Evolutionary conservation across 2,329 filamentous ascomycete genomes (phyloP), one percentile per base, ranked within the genome.

Genomic region (Thielaviopsis musarum): DNA sequence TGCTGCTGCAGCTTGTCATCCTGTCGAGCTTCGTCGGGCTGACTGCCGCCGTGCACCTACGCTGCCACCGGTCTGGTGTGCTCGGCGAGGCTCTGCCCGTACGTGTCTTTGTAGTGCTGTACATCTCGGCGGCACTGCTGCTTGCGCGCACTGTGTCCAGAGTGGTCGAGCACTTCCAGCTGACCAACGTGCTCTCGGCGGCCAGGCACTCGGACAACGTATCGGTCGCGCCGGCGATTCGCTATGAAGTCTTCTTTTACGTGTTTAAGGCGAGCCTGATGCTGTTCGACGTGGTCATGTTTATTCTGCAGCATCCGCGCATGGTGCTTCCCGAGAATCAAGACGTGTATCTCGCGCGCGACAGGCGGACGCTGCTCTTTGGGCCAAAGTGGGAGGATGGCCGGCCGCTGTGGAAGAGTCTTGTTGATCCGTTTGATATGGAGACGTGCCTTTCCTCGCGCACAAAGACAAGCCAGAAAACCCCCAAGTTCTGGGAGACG

Each of bases 171-270:
- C 82, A 79, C 69, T 82, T 81, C 63, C 72, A 71, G 56, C 66
- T 77, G n/a, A 69, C 74, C 0, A 67, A 75, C 13, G 69, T 75
- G 24, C 68, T 71, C 22, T 70, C 68, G 21, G 63, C 68, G 52
- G 69, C 71, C 30, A 66, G 71, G 9, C 69, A 66, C 2, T 68
- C 74, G 41, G 67, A 69, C 3, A 64, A 57, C 30, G 65, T 63
- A n/a, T n/a, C n/a, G 1, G 62, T 77, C 1, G 74, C 71, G 12
- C 73, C 76, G 0, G 68, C 79, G 22, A 61, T 81, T n/a, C 72
- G 77, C 22, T 77, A 80, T 63, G 79, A 83, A 66, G 79, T 74
- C 73, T 82, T 75, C 67, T 82, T 82, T 62, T 80, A 77, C 64
- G 71, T 81, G 21, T 82, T 82, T 61, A 79, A 83, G 68, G 75